Conservation (phyloP, 352 stramenopile species). For the Thraustochytrium sp. region DNA sequence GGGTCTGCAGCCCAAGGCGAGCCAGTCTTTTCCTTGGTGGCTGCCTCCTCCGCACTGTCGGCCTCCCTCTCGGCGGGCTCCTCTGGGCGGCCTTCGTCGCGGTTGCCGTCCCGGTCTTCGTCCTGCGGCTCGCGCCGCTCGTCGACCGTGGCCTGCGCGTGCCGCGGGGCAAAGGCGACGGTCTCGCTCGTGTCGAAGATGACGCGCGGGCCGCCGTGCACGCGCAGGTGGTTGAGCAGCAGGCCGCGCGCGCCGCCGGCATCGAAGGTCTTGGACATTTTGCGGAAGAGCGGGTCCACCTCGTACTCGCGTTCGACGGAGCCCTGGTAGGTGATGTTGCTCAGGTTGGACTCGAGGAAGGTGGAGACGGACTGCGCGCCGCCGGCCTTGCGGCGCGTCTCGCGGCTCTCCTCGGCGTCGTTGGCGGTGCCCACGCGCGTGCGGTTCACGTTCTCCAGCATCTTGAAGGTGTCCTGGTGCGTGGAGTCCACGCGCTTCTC, state of each 20-base stretch:
- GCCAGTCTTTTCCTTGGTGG: neutral
- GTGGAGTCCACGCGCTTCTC: constrained; percentile 96
- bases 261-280: constrained; percentile 84
- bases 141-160: neutral
- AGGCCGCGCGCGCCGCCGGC: constrained; percentile 81
- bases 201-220: neutral
- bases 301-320: constrained; percentile 73
- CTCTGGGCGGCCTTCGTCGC: neutral
- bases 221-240: constrained; percentile 75
- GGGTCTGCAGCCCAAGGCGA: neutral
- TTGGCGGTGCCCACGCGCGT: constrained; percentile 55
- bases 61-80: neutral
- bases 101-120: neutral
- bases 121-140: neutral
- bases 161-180: neutral
- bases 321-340: constrained; percentile 74
- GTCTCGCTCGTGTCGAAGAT: constrained; percentile 16
- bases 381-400: constrained; percentile 30
- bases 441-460: constrained; percentile 93
- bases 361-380: constrained; percentile 46
- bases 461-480: constrained; percentile 91
- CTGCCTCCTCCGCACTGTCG: neutral
- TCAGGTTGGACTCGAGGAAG: constrained; percentile 76
- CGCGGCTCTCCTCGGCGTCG: constrained; percentile 49
- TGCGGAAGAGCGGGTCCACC: constrained; percentile 80